These are phyloP conservation scores for Geranium incanum DNA, from an alignment of 441 rosid genomes.

Conservation along the genomic window DNA sequence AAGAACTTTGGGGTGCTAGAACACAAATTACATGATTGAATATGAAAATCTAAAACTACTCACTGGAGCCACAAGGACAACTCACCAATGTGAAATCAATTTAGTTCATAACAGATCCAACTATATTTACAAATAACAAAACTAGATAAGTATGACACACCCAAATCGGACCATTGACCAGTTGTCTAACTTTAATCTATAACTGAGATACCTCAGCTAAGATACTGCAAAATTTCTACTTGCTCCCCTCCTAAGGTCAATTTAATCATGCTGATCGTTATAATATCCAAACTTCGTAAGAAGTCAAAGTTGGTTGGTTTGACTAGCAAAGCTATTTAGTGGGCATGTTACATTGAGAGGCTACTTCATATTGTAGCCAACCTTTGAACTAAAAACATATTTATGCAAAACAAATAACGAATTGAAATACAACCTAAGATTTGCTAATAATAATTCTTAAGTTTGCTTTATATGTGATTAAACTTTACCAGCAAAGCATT, in stretches of 20 bases:
- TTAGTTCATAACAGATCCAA: background rate
- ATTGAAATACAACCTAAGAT: background rate
- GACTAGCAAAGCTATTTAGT: slow-evolving; percentile 2
- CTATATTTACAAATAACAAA: background rate
- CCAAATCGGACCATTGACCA: background rate
- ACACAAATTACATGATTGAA: slow-evolving; percentile 1
- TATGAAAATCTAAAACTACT: slow-evolving; percentile 1
- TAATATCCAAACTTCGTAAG: slow-evolving; percentile 2
- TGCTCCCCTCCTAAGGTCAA: slow-evolving; percentile 3
- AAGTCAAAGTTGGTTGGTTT: background rate
- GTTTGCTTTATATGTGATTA: slow-evolving; percentile 8
- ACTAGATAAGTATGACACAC: background rate
- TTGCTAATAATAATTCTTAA: background rate
- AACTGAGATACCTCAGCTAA: background rate
- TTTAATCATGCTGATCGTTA: background rate
- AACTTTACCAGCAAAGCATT: slow-evolving; percentile 10
- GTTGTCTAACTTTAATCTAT: background rate
- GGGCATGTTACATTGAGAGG: background rate
- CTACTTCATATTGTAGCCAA: background rate
- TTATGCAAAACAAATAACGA: background rate
- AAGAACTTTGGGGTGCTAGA: slow-evolving; percentile 3
- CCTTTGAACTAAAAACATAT: background rate
- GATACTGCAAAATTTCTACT: background rate
- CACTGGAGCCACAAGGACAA: background rate
- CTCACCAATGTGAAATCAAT: slow-evolving; percentile 2